These are phyloP conservation scores for Penicillium sp. DNA, from an alignment of 2,329 filamentous ascomycete species.

Conservation along the genomic window DNA sequence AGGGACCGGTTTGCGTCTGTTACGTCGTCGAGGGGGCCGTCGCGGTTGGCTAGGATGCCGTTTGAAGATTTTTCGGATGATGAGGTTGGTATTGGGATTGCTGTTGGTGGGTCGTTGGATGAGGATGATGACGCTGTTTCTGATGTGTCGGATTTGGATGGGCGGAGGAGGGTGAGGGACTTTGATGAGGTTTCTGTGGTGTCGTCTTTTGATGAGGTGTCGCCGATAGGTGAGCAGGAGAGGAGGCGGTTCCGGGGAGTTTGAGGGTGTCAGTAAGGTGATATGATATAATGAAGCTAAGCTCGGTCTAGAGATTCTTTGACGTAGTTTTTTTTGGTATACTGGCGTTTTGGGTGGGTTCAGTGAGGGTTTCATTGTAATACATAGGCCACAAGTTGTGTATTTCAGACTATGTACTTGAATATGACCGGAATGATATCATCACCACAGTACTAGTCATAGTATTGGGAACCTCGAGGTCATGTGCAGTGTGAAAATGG, in stretches of 20 bases:
- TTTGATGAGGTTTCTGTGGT: slow-evolving; percentile 36
- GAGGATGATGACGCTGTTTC: slow-evolving; percentile 28
- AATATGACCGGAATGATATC: neutral
- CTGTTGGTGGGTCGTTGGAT: neutral
- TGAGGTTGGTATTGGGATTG: slow-evolving; percentile 6
- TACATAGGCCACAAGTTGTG: neutral
- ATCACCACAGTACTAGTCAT: neutral
- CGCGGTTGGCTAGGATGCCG: slow-evolving; percentile 20
- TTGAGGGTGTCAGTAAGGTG: neutral
- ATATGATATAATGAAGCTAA: slow-evolving; percentile 1
- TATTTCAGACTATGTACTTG: neutral
- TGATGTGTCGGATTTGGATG: slow-evolving; percentile 26
- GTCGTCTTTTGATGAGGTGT: slow-evolving; percentile 30
- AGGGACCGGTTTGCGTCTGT: neutral
- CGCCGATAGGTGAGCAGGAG: slow-evolving; percentile 1
- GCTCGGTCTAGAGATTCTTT: neutral
- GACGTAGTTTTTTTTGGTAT: neutral
- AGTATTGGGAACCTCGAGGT: neutral
- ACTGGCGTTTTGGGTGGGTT: neutral
- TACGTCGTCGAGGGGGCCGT: slow-evolving; percentile 5
- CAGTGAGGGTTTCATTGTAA: neutral
- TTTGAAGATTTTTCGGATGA: slow-evolving; percentile 20
- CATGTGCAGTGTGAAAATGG: neutral
- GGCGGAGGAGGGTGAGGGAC: slow-evolving; percentile 11
- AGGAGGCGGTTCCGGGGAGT: neutral